A percentile compares a stretch with the other conserved stretches of the same genome.
These are phyloP conservation scores for Rhizoclosmatium sp. DNA, from an alignment of 192 early-diverging fungal genomes.

Conservation along the genomic window DNA sequence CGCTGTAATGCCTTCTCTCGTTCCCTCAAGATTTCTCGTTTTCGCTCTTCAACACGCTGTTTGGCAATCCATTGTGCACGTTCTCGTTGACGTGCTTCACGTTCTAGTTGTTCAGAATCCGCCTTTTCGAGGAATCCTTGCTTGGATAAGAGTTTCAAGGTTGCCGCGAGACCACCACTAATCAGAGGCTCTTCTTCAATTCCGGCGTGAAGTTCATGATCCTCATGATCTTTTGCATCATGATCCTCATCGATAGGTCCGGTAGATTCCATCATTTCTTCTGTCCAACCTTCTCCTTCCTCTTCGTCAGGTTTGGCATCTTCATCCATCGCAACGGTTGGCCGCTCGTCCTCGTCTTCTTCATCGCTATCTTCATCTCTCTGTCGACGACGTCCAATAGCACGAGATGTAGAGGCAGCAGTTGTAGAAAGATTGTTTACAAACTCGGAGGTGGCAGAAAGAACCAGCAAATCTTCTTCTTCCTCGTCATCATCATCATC, in stretches of 20 bases:
- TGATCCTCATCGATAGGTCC: not conserved
- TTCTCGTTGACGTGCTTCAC: slow-evolving; percentile 68
- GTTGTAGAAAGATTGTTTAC: slow-evolving; percentile 67
- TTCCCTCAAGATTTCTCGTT: slow-evolving; percentile 68
- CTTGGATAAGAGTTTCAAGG: slow-evolving; percentile 80
- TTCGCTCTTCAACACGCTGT: slow-evolving; percentile 59
- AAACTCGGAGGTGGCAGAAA: slow-evolving; percentile 91
- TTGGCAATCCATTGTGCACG: slow-evolving; percentile 77
- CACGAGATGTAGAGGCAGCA: not conserved
- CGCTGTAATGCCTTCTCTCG: slow-evolving; percentile 71
- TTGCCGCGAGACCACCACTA: slow-evolving; percentile 80
- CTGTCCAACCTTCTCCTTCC: slow-evolving; percentile 18
- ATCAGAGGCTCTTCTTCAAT: slow-evolving; percentile 83
- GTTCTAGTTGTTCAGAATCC: slow-evolving; percentile 71
- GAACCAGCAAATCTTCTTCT: slow-evolving; percentile 61
- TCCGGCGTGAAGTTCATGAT: slow-evolving; percentile 13
- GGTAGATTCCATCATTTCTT: not conserved
- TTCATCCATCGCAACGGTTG: not conserved
- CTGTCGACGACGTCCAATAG: not conserved
- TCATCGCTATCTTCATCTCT: slow-evolving; percentile 23
- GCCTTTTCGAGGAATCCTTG: slow-evolving; percentile 71
- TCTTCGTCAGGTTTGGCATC: slow-evolving; percentile 44
- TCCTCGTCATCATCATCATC: slow-evolving; percentile 50
- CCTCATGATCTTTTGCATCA: slow-evolving; percentile 39
- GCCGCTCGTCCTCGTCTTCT: slow-evolving; percentile 12